Evolutionary conservation across 192 early-diverging fungal genomes (phyloP).

Genomic region (Coemansia sp.): DNA sequence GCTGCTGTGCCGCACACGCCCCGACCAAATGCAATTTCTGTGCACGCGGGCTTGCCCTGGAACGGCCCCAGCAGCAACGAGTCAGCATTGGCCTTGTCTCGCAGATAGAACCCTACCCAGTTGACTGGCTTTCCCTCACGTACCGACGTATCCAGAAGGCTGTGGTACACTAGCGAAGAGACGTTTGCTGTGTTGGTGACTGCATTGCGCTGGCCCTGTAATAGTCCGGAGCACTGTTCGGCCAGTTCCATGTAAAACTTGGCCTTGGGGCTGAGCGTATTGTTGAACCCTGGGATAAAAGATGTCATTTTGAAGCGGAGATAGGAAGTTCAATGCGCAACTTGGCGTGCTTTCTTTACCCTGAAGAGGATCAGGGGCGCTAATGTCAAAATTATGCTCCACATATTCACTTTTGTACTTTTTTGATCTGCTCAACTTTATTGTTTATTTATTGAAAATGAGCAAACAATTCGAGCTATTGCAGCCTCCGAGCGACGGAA

Average conservation of each 20-base stretch:
- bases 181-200: slow-evolving; percentile 81
- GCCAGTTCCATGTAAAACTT: slow-evolving; percentile 72
- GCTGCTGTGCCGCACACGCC: slow-evolving; percentile 92
- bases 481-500: slow-evolving; percentile 83
- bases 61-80: slow-evolving; percentile 81
- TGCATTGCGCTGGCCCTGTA: slow-evolving; percentile 67
- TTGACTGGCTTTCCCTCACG: slow-evolving; percentile 63
- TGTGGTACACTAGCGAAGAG: slow-evolving; percentile 75
- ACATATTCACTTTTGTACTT: neutral
- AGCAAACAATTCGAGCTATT: slow-evolving; percentile 67
- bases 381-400: too few relatives aligned
- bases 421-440: neutral
- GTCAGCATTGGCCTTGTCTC: slow-evolving; percentile 41
- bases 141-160: slow-evolving; percentile 63
- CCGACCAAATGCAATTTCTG: slow-evolving; percentile 72
- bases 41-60: slow-evolving; percentile 88
- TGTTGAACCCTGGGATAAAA: slow-evolving; percentile 45
- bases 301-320: slow-evolving; percentile 16
- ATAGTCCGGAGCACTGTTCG: slow-evolving; percentile 58
- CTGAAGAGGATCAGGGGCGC: neutral
- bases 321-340: neutral
- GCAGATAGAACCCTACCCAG: slow-evolving; percentile 83
- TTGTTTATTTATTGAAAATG: slow-evolving; percentile 13
- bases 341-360: neutral
- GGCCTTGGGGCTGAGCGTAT: slow-evolving; percentile 53